Evolutionary conservation across 805 yeast species (phyloP).

Genomic region (Blastobotrys americana): DNA sequence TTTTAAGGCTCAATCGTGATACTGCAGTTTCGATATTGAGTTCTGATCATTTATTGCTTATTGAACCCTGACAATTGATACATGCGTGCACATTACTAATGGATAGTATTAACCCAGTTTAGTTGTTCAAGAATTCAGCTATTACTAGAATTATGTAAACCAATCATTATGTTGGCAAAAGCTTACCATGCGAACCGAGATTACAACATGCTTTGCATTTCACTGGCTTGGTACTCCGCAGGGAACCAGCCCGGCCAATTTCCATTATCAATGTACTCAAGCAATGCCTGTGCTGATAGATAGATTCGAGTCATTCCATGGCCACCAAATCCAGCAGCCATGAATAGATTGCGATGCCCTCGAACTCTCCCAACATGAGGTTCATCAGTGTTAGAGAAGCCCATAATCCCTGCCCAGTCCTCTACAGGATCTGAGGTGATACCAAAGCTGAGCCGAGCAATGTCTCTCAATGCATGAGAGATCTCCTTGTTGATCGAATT

Average conservation of each 20-base stretch:
- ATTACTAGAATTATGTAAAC: no score
- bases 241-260: slow-evolving; percentile 19
- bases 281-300: slow-evolving; percentile 36
- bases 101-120: no score
- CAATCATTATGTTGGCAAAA: no score
- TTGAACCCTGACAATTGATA: no score
- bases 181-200: no score
- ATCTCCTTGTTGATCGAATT: slow-evolving; percentile 5
- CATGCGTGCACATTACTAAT: no score
- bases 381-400: slow-evolving; percentile 35
- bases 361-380: slow-evolving; percentile 39
- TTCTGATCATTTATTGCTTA: no score
- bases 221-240: not conserved
- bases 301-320: slow-evolving; percentile 47
- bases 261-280: slow-evolving; percentile 6
- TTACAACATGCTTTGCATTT: no score
- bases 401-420: slow-evolving; percentile 44
- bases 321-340: slow-evolving; percentile 42
- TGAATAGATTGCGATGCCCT: not conserved
- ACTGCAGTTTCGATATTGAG: no score
- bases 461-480: slow-evolving; percentile 4
- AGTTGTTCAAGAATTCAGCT: no score
- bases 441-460: slow-evolving; percentile 7
- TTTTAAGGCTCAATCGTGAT: no score
- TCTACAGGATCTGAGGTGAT: slow-evolving; percentile 12